phyloP scores from a whole-genome alignment of 345 rosid species.

The Populus ilicifolia region DNA sequence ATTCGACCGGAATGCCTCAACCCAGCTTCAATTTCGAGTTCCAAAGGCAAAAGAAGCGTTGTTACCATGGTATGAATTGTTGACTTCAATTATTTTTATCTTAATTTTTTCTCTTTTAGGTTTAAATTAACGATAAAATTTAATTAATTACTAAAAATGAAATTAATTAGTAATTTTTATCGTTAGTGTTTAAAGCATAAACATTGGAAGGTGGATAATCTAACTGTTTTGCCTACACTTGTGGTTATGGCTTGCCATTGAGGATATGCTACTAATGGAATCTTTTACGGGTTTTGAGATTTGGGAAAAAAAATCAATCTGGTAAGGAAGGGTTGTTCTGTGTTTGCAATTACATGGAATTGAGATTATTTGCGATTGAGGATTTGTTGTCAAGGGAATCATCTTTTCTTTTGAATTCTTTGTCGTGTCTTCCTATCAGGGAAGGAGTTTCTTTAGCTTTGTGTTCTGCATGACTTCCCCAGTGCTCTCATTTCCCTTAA shows the following conservation, averaged over 20 bases:
- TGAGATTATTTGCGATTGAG: too few relatives aligned
- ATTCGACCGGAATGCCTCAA: conserved; percentile 44
- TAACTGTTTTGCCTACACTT: background rate
- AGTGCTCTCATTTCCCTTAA: too few relatives aligned
- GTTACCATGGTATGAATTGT: conserved; percentile 53
- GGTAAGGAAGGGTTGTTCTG: background rate
- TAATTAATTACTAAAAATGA: too few relatives aligned
- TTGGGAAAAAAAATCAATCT: too few relatives aligned
- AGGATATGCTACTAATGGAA: background rate
- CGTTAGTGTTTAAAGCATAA: too few relatives aligned
- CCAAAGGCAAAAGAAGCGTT: conserved; percentile 62
- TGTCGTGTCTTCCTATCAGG: too few relatives aligned
- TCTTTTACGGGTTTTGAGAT: background rate
- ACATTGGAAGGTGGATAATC: background rate
- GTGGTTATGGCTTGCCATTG: background rate
- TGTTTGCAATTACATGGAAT: background rate
- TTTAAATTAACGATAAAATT: background rate
- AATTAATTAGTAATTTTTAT: background rate
- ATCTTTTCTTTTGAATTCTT: background rate
- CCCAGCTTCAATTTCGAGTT: conserved; percentile 43
- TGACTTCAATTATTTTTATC: background rate
- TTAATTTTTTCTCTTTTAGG: background rate
- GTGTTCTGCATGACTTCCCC: too few relatives aligned
- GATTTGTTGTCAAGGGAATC: too few relatives aligned
- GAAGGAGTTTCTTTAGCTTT: too few relatives aligned